Evolutionary conservation across 176 grass and related monocot genomes (phyloP).

Genomic region (Puya raimondii): DNA sequence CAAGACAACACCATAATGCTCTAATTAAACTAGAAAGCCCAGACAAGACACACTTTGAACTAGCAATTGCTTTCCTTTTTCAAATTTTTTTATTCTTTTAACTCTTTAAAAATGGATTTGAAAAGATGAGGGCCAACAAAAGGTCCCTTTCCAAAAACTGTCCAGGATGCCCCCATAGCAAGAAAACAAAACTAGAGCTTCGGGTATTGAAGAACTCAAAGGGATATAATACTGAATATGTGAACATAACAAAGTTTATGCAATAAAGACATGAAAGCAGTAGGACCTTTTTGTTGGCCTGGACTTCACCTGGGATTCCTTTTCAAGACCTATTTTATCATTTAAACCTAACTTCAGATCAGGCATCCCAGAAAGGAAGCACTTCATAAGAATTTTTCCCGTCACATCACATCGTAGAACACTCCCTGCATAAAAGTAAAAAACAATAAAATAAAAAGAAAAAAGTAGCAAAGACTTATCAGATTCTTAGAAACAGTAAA

Average conservation of each 20-base stretch:
- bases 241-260: neutral
- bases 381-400: conserved; percentile 99
- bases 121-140: neutral
- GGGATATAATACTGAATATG: neutral
- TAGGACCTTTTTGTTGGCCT: conserved; percentile 86
- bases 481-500: conserved; percentile 21
- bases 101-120: neutral
- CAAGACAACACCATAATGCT: neutral
- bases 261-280: neutral
- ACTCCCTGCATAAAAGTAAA: conserved; percentile 52
- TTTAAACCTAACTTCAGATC: conserved; percentile 93
- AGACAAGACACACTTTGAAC: too few relatives aligned
- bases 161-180: too few relatives aligned
- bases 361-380: conserved; percentile 99
- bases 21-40: too few relatives aligned
- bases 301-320: conserved; percentile 89
- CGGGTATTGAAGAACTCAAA: neutral
- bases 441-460: neutral
- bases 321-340: conserved; percentile 99
- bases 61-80: too few relatives aligned
- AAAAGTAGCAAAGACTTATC: conserved; percentile 3
- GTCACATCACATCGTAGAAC: conserved; percentile 98
- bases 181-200: neutral
- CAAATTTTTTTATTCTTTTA: too few relatives aligned
- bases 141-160: neutral